Conservation (phyloP, 1,284 basidiomycete species). For the Moniliella sp. region DNA sequence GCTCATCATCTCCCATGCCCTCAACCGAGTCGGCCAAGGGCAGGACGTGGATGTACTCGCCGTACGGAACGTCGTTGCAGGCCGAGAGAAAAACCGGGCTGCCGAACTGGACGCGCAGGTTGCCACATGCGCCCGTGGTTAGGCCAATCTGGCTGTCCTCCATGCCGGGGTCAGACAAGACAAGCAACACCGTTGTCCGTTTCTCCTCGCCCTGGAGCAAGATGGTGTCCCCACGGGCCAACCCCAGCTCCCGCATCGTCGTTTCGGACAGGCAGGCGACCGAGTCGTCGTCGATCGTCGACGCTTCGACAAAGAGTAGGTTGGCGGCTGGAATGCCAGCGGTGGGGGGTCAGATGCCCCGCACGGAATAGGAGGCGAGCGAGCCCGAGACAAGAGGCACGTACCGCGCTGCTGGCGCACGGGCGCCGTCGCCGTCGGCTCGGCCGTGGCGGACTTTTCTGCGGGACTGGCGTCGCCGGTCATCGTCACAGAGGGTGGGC, state of each 20-base stretch:
- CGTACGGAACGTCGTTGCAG: constrained; percentile 95
- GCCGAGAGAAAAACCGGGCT: constrained; percentile 86
- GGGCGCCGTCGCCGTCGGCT: constrained; percentile 29
- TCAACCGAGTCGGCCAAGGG: constrained; percentile 97
- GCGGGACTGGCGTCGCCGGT: neutral
- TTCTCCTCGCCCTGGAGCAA: constrained; percentile 58
- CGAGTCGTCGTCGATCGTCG: constrained; percentile 36
- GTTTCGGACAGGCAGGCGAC: constrained; percentile 83
- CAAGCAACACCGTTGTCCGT: constrained; percentile 72
- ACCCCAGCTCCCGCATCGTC: constrained; percentile 79
- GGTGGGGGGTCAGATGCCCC: too few relatives aligned
- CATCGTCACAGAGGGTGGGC: neutral
- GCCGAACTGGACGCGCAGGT: constrained; percentile 86
- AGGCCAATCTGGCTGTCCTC: constrained; percentile 93
- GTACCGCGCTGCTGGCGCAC: constrained; percentile 25
- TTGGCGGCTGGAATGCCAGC: constrained; percentile 25
- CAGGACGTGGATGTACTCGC: constrained; percentile 84
- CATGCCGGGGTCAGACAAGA: constrained; percentile 76
- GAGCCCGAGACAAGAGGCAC: neutral
- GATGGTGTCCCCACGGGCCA: constrained; percentile 74
- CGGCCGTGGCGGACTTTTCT: constrained; percentile 7
- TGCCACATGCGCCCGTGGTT: constrained; percentile 94
- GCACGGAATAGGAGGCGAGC: neutral
- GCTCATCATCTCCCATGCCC: constrained; percentile 81
- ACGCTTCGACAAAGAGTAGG: constrained; percentile 31